Evolutionary conservation across 306 rosid species (phyloP), one percentile per base, ranked within the genome.

Genomic region (Casuarina cunninghamiana): DNA sequence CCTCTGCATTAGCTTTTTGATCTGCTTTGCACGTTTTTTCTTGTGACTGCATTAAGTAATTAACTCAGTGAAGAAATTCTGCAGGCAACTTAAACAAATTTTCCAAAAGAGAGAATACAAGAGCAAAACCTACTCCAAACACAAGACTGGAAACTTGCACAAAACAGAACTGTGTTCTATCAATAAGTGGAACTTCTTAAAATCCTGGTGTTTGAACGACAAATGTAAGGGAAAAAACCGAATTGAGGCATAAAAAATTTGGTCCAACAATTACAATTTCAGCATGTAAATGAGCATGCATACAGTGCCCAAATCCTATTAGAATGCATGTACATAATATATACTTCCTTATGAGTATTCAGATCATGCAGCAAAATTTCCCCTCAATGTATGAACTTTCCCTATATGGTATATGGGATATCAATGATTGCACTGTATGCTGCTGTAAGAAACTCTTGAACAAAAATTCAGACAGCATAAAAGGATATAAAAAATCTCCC

Each of bases 21-120:
- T 72, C 86, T 95, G 97, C 85, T 93, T 93, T 16, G 83, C 83
- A 65, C 97, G 97, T 54, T 95, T 95, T 70, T 87, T 88, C 88
- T 82, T 89, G 79, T 95, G 97, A 80, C 99, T 95, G 90, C 89
- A 85, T 53, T 55, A 71, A 16, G 61, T 10, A 83, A 78, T 38
- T 77, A 83, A 79, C 51, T 67, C 63, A 84, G 82, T 68, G 72
- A 84, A 81, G 11, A 46, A 48, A 58, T 51, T 53, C 41, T 11
- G 38, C n/a, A 69, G 69, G 71, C 38, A 70, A 43, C 65, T 74
- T 43, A 10, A 62, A 38, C 17, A 13, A 61, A 62, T 37, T 35
- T 6, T 66, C 71, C n/a, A 17, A 66, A 3, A 66, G 71, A 66
- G 71, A 17, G 10, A 17, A 66, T 45, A 41, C 26, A 66, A 66